Evolutionary conservation across 495 filamentous ascomycete species (phyloP), one percentile per base, ranked within the genome.

Genomic region (Polyplosphaeria fusca): DNA sequence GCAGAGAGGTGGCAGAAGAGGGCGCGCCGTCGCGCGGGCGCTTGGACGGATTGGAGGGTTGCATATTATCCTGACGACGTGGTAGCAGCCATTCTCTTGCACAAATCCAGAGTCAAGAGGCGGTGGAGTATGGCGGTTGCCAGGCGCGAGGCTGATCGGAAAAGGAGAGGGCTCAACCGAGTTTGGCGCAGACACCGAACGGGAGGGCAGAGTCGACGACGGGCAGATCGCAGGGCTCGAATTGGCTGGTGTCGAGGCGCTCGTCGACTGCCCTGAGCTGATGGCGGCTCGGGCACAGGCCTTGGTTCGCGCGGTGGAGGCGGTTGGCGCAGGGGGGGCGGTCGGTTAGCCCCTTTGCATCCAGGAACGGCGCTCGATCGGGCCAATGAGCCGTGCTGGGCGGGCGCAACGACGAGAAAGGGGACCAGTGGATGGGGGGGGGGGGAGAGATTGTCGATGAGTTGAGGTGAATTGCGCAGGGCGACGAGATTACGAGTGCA

Each of bases 111-210:
- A n/a, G n/a, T n/a, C 18, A 48, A 52, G 42, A 46, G 44, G 38
- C 45, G 23, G 41, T 55, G 55, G 45, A 47, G 44, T 37, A n/a
- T 30, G 30, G 27, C 2, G 12, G 14, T n/a, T 11, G 38, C 46
- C 3, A 47, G 44, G 44, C 13, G 43, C 59, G 55, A 47, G 53
- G 46, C 47, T 44, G 59, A 37, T 19, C 24, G 35, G 43, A 56
- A 65, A 57, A 61, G 57, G 57, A 49, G 53, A 50, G 51, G 51
- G 58, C 28, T 47, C 32, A 59, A 46, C 40, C 57, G 52, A 52
- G 30, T 35, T 7, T 35, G 30, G 7, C 7, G 7, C 30, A n/a
- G n/a, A n/a, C n/a, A n/a, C n/a, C n/a, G 47, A 9, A 16, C 27
- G 41, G 52, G 40, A 35, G 26, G 32, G 44, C 58, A 19, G 24